These are phyloP conservation scores for Platanus orientalis DNA, from an alignment of 164 flowering plant genomes.

Conservation along the genomic window DNA sequence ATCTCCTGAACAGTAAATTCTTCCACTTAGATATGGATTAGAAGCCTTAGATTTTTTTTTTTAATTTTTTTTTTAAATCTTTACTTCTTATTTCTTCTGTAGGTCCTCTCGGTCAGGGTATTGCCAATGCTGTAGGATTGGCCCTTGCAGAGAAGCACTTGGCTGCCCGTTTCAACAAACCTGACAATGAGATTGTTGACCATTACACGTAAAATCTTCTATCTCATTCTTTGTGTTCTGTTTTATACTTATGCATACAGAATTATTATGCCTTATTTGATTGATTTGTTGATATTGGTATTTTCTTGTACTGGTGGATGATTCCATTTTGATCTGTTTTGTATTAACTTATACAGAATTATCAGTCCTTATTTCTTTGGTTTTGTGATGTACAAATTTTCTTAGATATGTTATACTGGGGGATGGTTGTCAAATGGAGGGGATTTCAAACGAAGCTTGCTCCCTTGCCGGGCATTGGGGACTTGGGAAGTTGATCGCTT, in stretches of 20 bases:
- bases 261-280: neutral
- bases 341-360: too few species aligned
- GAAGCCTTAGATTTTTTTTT: neutral
- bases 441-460: constrained; percentile 83
- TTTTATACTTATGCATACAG: neutral
- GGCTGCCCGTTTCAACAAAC: constrained; percentile 95
- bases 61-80: neutral
- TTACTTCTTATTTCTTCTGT: constrained; percentile 5
- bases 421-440: constrained; percentile 99
- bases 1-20: neutral
- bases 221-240: neutral
- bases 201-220: constrained; percentile 80
- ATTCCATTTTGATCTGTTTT: too few species aligned
- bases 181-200: constrained; percentile 80
- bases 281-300: constrained; percentile 5
- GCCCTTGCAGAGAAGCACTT: constrained; percentile 98
- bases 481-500: constrained; percentile 95
- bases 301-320: constrained; percentile 24
- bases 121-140: constrained; percentile 95
- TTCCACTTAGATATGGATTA: neutral
- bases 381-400: neutral
- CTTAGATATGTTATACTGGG: constrained; percentile 75
- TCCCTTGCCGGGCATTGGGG: constrained; percentile 99
- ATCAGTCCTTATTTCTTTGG: neutral
- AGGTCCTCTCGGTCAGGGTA: constrained; percentile 99